Evolutionary conservation across 192 early-diverging fungal genomes (phyloP).

Genomic region (Umbelopsis isabellina): DNA sequence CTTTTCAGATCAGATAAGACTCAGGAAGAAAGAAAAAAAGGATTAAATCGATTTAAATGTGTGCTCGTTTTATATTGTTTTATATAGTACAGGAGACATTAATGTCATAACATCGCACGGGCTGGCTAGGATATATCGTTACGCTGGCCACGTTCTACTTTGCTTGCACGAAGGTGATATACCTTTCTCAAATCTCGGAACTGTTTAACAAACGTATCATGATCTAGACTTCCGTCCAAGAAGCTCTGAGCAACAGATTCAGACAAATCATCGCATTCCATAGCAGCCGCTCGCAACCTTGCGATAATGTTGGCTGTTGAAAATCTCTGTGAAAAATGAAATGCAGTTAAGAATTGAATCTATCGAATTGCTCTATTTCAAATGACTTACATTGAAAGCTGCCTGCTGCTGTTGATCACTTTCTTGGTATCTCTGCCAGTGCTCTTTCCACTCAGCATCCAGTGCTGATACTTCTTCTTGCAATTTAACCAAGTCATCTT

Average conservation of each 20-base stretch:
- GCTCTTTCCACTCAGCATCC: slow-evolving; percentile 36
- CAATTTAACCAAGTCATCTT: slow-evolving; percentile 44
- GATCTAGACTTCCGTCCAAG: slow-evolving; percentile 53
- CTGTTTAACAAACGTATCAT: slow-evolving; percentile 53
- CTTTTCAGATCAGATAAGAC: background rate
- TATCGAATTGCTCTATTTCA: background rate
- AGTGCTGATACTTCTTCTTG: slow-evolving; percentile 42
- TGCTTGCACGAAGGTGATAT: slow-evolving; percentile 55
- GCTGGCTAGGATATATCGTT: slow-evolving; percentile 32
- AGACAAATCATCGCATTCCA: slow-evolving; percentile 57
- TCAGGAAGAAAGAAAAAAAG: background rate
- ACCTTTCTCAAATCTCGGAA: slow-evolving; percentile 57
- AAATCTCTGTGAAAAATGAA: slow-evolving; percentile 39
- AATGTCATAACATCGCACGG: background rate
- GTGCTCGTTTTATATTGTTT: background rate
- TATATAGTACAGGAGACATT: slow-evolving; percentile 16
- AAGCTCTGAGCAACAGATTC: slow-evolving; percentile 56
- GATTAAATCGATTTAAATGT: too few species aligned
- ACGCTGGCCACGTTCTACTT: slow-evolving; percentile 49
- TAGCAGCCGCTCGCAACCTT: slow-evolving; percentile 45
- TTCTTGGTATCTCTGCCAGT: slow-evolving; percentile 41
- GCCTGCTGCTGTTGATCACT: slow-evolving; percentile 51
- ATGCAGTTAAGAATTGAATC: background rate
- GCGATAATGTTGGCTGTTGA: slow-evolving; percentile 48
- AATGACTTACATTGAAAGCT: slow-evolving; percentile 44